These are phyloP conservation scores for Cryptosporidium ryanae DNA, from an alignment of 169 alveolate species.

Conservation along the genomic window DNA sequence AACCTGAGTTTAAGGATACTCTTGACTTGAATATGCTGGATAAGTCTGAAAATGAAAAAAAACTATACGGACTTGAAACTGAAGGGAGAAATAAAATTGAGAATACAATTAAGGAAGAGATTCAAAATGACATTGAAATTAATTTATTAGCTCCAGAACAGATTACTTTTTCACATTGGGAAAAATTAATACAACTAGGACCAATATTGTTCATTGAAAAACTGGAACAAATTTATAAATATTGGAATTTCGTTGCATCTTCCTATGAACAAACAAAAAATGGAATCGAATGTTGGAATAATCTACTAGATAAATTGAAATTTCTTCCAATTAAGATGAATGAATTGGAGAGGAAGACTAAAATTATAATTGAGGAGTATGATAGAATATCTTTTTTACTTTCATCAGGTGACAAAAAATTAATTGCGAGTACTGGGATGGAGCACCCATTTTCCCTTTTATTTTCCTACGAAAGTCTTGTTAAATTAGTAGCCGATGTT, in stretches of 20 bases:
- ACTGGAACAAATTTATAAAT: slow-evolving; percentile 24
- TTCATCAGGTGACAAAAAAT: slow-evolving; percentile 1
- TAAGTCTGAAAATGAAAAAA: background rate
- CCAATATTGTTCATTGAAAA: slow-evolving; percentile 13
- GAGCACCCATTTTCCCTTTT: slow-evolving; percentile 45
- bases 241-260: slow-evolving; percentile 13
- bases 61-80: background rate
- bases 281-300: slow-evolving; percentile 20
- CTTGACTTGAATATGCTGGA: background rate
- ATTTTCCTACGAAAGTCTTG: slow-evolving; percentile 20
- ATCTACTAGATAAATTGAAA: slow-evolving; percentile 23
- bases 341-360: slow-evolving; percentile 25
- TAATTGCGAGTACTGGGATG: background rate
- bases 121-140: slow-evolving; percentile 11
- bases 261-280: slow-evolving; percentile 9
- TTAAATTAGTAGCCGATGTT: background rate
- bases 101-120: background rate
- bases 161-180: slow-evolving; percentile 53
- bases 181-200: slow-evolving; percentile 33
- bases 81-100: background rate
- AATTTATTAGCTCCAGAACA: slow-evolving; percentile 13
- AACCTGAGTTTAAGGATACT: background rate
- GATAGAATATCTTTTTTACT: slow-evolving; percentile 1
- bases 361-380: slow-evolving; percentile 18
- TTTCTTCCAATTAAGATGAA: slow-evolving; percentile 30